Conservation (phyloP, 2,329 filamentous ascomycete species). For the Apiospora koreana region DNA sequence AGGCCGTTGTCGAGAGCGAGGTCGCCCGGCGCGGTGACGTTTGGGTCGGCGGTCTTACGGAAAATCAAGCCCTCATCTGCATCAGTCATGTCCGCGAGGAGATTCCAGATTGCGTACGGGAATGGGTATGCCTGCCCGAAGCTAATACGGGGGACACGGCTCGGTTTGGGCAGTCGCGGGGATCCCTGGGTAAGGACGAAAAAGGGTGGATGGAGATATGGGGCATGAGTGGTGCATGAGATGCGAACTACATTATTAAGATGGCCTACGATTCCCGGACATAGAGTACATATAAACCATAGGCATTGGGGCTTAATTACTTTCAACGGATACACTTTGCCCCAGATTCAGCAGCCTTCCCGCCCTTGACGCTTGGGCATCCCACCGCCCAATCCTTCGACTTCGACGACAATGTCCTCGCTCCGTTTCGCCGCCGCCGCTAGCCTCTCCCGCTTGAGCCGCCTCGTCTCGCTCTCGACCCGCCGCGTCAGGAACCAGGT, state of each 20-base stretch:
- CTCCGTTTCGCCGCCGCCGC: too few species aligned
- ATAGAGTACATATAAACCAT: too few species aligned
- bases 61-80: slow-evolving; percentile 81
- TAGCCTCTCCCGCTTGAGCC: too few species aligned
- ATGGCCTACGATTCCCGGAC: too few species aligned
- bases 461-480: too few species aligned
- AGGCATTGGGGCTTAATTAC: too few species aligned
- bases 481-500: too few species aligned
- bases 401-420: too few species aligned
- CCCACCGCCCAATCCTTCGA: too few species aligned
- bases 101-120: slow-evolving; percentile 77
- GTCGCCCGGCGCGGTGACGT: slow-evolving; percentile 45
- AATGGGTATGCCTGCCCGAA: slow-evolving; percentile 87
- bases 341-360: too few species aligned
- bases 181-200: slow-evolving; percentile 59
- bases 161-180: slow-evolving; percentile 64
- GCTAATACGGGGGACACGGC: slow-evolving; percentile 62
- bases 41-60: slow-evolving; percentile 62
- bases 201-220: slow-evolving; percentile 67
- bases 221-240: slow-evolving; percentile 32
- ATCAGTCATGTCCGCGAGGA: slow-evolving; percentile 92
- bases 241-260: not conserved
- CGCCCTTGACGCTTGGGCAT: too few species aligned
- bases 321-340: too few species aligned
- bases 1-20: slow-evolving; percentile 47